A percentile compares a stretch with the other conserved stretches of the same genome.
These are phyloP conservation scores for Haplographium delicatum DNA, from an alignment of 495 filamentous ascomycete genomes.

Conservation along the genomic window DNA sequence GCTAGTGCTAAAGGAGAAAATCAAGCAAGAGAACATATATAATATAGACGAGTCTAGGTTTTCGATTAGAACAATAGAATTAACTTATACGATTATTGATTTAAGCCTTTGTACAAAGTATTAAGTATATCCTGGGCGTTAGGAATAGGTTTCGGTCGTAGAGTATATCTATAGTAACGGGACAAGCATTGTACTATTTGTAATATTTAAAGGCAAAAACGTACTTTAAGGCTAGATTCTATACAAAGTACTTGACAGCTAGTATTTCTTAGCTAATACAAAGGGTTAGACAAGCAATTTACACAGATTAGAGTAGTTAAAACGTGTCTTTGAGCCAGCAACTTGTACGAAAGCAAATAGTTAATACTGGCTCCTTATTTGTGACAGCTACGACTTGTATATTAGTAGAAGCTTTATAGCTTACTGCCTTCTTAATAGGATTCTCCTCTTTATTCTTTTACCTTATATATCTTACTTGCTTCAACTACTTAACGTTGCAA, in stretches of 20 bases:
- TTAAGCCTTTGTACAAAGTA: conserved; percentile 6
- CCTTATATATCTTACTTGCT: too few species aligned
- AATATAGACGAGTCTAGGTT: conserved; percentile 3
- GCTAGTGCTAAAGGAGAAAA: background rate
- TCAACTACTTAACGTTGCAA: too few species aligned
- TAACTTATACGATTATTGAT: conserved; percentile 5
- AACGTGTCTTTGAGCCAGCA: conserved; percentile 15
- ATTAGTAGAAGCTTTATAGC: too few species aligned
- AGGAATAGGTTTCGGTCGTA: conserved; percentile 7
- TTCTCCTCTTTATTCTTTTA: too few species aligned
- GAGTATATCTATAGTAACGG: conserved; percentile 1
- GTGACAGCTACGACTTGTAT: too few species aligned
- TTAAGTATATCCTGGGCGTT: conserved; percentile 1
- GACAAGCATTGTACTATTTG: background rate
- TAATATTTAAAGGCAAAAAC: conserved; percentile 8
- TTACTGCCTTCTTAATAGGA: too few species aligned
- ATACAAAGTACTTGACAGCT: background rate
- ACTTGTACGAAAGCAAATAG: conserved; percentile 17
- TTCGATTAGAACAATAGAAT: conserved; percentile 11
- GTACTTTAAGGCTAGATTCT: conserved; percentile 3
- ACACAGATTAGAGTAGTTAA: conserved; percentile 15
- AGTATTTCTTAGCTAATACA: conserved; percentile 10
- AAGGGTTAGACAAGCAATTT: conserved; percentile 15
- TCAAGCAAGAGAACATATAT: background rate
- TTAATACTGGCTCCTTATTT: conserved; percentile 11